Evolutionary conservation across 2,329 filamentous ascomycete genomes (phyloP).

Genomic region (Colletotrichum theobromicola): DNA sequence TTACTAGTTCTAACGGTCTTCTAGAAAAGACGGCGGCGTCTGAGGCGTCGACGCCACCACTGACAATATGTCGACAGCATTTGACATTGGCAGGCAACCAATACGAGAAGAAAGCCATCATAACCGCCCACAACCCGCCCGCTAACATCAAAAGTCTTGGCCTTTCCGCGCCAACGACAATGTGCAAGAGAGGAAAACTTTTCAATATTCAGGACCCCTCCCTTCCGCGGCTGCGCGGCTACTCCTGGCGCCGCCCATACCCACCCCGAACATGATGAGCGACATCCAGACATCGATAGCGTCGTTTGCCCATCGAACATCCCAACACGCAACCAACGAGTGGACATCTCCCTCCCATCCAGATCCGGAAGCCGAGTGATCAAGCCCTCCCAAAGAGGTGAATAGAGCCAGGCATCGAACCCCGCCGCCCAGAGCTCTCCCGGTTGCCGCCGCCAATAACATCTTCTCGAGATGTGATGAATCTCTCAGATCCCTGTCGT

Average conservation of each 20-base stretch:
- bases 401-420: not conserved
- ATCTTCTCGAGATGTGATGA: constrained; percentile 6
- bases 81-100: not conserved
- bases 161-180: not conserved
- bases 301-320: not conserved
- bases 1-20: not conserved
- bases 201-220: not conserved
- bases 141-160: not conserved
- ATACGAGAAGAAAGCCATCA: not conserved
- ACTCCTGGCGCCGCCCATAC: not conserved
- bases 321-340: not conserved
- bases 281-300: not conserved
- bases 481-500: not conserved
- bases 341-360: not conserved
- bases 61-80: not conserved
- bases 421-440: constrained; percentile 3
- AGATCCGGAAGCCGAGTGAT: constrained; percentile 2
- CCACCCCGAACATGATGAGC: not conserved
- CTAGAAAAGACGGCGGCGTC: not conserved
- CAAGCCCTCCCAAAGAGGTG: constrained; percentile 4
- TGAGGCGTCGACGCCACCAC: not conserved
- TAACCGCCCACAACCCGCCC: not conserved
- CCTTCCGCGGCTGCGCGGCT: not conserved
- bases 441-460: constrained; percentile 1
- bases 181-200: not conserved